These are phyloP conservation scores for Cladosporium cucumerinum DNA, from an alignment of 2,329 filamentous ascomycete species.

Conservation along the genomic window DNA sequence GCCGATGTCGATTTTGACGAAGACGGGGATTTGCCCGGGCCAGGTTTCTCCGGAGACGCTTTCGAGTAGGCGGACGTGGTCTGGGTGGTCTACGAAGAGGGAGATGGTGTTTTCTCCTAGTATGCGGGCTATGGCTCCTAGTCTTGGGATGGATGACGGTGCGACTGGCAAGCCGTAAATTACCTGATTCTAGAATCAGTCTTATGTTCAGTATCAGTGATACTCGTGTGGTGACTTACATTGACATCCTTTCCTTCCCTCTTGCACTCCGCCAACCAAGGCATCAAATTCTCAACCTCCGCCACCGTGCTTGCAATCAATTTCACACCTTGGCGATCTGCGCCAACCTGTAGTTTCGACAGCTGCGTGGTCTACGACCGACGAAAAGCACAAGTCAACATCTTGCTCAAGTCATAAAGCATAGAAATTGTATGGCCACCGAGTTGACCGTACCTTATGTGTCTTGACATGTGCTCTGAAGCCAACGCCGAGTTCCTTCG, in stretches of 20 bases:
- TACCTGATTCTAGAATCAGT: too few species aligned
- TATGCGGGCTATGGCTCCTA: conserved; percentile 54
- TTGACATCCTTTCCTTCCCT: conserved; percentile 55
- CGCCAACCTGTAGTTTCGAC: conserved; percentile 66
- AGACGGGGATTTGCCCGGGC: conserved; percentile 52
- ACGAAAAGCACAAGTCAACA: background rate
- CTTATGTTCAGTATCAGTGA: too few species aligned
- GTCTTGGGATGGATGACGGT: conserved; percentile 57
- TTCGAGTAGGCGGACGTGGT: conserved; percentile 55
- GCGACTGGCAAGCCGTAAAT: conserved; percentile 71
- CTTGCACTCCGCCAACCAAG: conserved; percentile 59
- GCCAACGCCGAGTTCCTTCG: conserved; percentile 55
- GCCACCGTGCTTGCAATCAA: conserved; percentile 71
- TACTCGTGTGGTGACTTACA: too few species aligned
- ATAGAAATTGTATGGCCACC: background rate
- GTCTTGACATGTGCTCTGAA: conserved; percentile 81
- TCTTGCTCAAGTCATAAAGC: background rate
- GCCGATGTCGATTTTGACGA: conserved; percentile 73
- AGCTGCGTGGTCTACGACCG: conserved; percentile 59
- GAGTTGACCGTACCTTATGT: conserved; percentile 61
- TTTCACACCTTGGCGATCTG: conserved; percentile 50
- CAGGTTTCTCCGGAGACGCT: conserved; percentile 44
- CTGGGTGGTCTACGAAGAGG: conserved; percentile 67
- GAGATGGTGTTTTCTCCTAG: conserved; percentile 58
- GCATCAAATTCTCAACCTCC: conserved; percentile 66